Evolutionary conservation across 1,284 basidiomycete species (phyloP).

Genomic region (Phlebopus sp.): DNA sequence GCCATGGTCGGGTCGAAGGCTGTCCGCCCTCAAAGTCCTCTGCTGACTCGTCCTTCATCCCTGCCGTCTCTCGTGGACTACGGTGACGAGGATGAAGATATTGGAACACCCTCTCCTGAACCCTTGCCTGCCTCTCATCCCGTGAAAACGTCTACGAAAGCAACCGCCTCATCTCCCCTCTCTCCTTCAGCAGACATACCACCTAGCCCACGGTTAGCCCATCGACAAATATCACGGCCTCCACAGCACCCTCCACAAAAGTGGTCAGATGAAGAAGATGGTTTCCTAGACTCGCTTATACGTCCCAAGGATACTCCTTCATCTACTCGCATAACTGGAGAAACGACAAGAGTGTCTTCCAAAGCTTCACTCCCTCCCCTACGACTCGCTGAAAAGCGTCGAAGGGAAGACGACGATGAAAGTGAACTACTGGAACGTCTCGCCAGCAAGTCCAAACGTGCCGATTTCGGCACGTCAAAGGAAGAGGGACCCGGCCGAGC

Average conservation of each 20-base stretch:
- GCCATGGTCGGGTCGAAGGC: conserved; percentile 36
- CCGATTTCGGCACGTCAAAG: conserved; percentile 41
- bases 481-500: conserved; percentile 25
- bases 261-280: conserved; percentile 45
- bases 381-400: conserved; percentile 67
- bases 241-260: conserved; percentile 39
- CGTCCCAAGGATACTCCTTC: conserved; percentile 41
- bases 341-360: conserved; percentile 34
- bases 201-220: conserved; percentile 40
- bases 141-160: conserved; percentile 14
- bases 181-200: conserved; percentile 31
- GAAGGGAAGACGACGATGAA: conserved; percentile 74
- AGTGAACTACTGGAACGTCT: conserved; percentile 59
- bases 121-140: conserved; percentile 5
- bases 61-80: conserved; percentile 70
- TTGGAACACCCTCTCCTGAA: conserved; percentile 17
- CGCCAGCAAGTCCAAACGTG: conserved; percentile 53
- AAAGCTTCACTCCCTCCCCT: conserved; percentile 35
- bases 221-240: conserved; percentile 39
- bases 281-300: conserved; percentile 51
- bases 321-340: conserved; percentile 31
- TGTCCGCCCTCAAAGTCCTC: conserved; percentile 38
- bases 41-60: conserved; percentile 44
- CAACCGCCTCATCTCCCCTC: conserved; percentile 14
- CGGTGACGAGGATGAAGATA: conserved; percentile 53